Evolutionary conservation across 2,329 filamentous ascomycete species (phyloP), one percentile per base, ranked within the genome.

Genomic region (Macrophomina pseudophaseolina): DNA sequence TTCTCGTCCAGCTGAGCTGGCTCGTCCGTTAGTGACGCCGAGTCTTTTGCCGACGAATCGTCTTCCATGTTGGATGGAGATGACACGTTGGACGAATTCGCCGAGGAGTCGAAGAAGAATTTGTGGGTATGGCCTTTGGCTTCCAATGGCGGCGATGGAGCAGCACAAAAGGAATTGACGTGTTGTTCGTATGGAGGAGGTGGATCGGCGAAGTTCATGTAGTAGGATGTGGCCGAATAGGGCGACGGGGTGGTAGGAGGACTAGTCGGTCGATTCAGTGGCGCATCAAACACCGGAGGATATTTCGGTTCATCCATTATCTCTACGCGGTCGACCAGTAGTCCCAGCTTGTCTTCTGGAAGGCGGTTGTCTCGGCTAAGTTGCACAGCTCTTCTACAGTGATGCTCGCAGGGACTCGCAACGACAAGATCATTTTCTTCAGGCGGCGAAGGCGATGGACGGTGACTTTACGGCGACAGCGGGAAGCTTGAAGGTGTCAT

Each of bases 101-200:
- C 76, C 70, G 72, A 80, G 64, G 70, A 79, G 67, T 56, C 72
- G 70, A 78, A 80, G 40, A 72, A 72, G 71, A 79, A 79, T 42
- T 75, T 72, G 35, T 74, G 74, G 16, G 73, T 73, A 56, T 74
- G 66, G 28, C 75, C 76, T 53, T 72, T 79, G 35, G 73, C 75
- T 64, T 79, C 78, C 40, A 77, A 66, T 35, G 76, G 76, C 28
- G 78, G 78, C 53, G 78, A 78, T 40, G 78, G 74, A 23, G 72
- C 71, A 48, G 73, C 67, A 54, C 72, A 74, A 18, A 71, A 66
- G 32, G 73, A 52, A 54, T 70, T 70, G 72, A 76, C 75, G 56
- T 74, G 75, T 70, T 76, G 78, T 70, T 75, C 74, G 38, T 72
- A 68, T 6, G 76, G 74, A 60, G 76, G 75, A 14, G 75, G 74